Evolutionary conservation across 768 basidiomycete species (phyloP).

Genomic region (Russula abietina): DNA sequence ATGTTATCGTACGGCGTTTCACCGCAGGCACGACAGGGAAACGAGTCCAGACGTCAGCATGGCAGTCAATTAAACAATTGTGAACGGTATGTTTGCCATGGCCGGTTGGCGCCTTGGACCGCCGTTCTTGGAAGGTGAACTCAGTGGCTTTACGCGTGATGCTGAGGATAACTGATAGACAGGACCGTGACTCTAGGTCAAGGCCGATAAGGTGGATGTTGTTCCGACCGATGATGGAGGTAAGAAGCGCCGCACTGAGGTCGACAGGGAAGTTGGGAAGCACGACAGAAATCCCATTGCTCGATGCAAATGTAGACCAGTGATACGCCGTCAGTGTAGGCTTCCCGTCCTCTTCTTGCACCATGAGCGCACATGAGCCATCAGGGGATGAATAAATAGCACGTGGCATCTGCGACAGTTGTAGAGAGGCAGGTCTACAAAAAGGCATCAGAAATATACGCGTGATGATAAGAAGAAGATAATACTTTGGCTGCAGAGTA

Average conservation of each 20-base stretch:
- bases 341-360: constrained; percentile 23
- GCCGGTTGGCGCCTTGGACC: constrained; percentile 24
- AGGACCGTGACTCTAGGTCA: constrained; percentile 32
- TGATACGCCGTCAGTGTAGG: constrained; percentile 41
- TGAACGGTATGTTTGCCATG: constrained; percentile 32
- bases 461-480: too few relatives aligned
- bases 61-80: constrained; percentile 31
- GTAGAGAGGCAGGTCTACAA: constrained; percentile 41
- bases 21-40: constrained; percentile 17
- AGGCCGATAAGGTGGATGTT: constrained; percentile 42
- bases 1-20: constrained; percentile 15
- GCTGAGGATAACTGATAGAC: constrained; percentile 41
- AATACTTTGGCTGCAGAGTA: constrained; percentile 48
- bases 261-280: constrained; percentile 28
- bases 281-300: constrained; percentile 37
- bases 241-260: constrained; percentile 31
- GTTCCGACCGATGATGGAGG: constrained; percentile 41
- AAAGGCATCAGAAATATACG: not conserved
- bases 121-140: constrained; percentile 48
- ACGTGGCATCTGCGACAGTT: constrained; percentile 35
- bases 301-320: constrained; percentile 51
- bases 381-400: constrained; percentile 45
- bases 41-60: constrained; percentile 15
- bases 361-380: constrained; percentile 46
- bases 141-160: constrained; percentile 54